A percentile compares a stretch with the other conserved stretches of the same genome.
Conservation (phyloP, 2,329 filamentous ascomycete genomes). For the Lomentospora prolificans region DNA sequence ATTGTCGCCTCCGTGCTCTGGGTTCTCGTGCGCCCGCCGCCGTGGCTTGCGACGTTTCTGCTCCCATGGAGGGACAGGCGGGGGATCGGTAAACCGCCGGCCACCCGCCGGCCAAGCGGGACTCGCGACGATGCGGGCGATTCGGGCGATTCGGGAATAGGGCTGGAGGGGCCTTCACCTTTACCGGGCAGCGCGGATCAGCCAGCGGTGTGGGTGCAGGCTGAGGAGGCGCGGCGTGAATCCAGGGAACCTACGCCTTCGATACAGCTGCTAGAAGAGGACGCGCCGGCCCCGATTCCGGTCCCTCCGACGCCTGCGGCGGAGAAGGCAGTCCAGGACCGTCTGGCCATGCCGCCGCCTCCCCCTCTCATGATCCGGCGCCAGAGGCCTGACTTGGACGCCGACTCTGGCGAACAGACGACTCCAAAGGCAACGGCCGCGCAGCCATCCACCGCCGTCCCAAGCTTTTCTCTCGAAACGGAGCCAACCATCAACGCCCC, state of each 20-base stretch:
- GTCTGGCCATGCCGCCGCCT: slow-evolving; percentile 27
- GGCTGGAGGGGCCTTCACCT: too few species aligned
- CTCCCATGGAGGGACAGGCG: slow-evolving; percentile 14
- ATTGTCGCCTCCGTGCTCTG: slow-evolving; percentile 51
- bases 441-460: slow-evolving; percentile 21
- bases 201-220: not conserved
- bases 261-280: not conserved
- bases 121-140: not conserved
- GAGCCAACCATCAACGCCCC: slow-evolving; percentile 14
- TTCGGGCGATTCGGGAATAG: not conserved
- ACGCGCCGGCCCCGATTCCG: not conserved
- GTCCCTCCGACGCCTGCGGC: not conserved
- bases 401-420: slow-evolving; percentile 26
- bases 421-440: slow-evolving; percentile 38
- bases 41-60: slow-evolving; percentile 35
- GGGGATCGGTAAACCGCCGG: not conserved
- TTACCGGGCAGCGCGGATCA: not conserved
- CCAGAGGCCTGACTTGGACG: slow-evolving; percentile 14
- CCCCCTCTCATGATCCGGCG: slow-evolving; percentile 21
- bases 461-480: slow-evolving; percentile 17
- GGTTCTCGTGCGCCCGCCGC: slow-evolving; percentile 42
- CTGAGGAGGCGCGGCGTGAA: not conserved
- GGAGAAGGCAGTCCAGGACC: slow-evolving; percentile 15
- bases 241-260: not conserved
- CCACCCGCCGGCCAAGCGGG: not conserved